Evolutionary conservation across 768 basidiomycete genomes (phyloP).

Genomic region (Naganishia randhawae): DNA sequence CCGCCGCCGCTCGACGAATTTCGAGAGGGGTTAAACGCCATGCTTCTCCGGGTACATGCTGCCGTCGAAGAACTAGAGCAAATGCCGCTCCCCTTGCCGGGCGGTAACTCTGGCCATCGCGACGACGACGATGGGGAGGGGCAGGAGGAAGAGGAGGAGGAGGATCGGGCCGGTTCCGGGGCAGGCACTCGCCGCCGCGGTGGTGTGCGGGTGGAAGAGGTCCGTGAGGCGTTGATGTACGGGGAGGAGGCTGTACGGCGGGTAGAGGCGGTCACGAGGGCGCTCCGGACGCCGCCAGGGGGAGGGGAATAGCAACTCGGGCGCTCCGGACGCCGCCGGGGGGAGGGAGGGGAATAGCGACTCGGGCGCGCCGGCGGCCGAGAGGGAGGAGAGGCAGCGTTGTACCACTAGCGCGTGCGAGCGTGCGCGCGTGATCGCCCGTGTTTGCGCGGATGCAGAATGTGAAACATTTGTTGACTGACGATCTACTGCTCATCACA

Average conservation of each 20-base stretch:
- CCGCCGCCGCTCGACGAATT: neutral
- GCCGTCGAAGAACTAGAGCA: slow-evolving; percentile 4
- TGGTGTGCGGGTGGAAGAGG: neutral
- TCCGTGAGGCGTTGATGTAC: neutral
- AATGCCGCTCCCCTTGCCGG: neutral
- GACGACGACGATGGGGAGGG: neutral
- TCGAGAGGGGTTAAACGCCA: neutral
- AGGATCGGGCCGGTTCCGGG: neutral
- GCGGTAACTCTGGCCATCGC: too few species aligned
- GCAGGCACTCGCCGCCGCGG: too few species aligned
- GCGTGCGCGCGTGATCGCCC: neutral
- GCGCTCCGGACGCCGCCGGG: neutral
- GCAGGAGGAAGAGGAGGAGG: neutral
- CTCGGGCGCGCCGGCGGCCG: neutral
- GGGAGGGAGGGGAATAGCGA: neutral
- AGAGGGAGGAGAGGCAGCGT: too few species aligned
- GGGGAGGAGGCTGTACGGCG: slow-evolving; percentile 3
- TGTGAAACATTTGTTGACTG: slow-evolving; percentile 17
- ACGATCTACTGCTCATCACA: slow-evolving; percentile 3
- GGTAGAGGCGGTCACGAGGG: neutral
- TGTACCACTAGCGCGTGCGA: too few species aligned
- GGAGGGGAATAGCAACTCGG: neutral
- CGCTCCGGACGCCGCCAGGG: neutral
- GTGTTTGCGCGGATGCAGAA: neutral
- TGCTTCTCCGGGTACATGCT: neutral